phyloP scores from a whole-genome alignment of 192 early-diverging fungal species.

The Entophlyctis luteolus region DNA sequence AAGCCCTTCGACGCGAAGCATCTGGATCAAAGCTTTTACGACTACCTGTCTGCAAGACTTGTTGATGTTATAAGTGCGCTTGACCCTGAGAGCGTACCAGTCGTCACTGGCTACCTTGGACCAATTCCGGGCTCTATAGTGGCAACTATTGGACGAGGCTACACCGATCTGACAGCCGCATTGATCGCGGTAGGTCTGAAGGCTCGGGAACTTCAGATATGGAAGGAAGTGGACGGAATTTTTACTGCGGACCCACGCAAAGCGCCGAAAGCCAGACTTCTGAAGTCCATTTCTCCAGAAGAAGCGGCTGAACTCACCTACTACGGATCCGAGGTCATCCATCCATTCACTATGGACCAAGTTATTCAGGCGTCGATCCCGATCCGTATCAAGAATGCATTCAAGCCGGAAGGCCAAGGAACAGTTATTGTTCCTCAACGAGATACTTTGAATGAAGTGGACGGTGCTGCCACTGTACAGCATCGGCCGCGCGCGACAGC shows the following conservation, averaged over 20 bases:
- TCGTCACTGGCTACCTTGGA: conserved; percentile 98
- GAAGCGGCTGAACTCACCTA: conserved; percentile 98
- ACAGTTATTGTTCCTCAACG: conserved; percentile 88
- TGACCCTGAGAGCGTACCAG: conserved; percentile 67
- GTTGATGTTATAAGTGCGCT: conserved; percentile 45
- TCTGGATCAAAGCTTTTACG: conserved; percentile 94
- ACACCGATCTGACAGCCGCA: conserved; percentile 96
- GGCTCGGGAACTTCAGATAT: conserved; percentile 93
- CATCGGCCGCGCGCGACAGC: conserved; percentile 76
- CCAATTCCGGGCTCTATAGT: conserved; percentile 91
- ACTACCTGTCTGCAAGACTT: conserved; percentile 76
- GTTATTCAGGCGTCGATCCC: conserved; percentile 94
- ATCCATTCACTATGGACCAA: conserved; percentile 99
- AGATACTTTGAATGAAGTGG: neutral
- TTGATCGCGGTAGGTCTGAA: conserved; percentile 83
- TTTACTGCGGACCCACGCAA: conserved; percentile 99
- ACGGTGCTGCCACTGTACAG: neutral
- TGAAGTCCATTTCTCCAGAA: conserved; percentile 92
- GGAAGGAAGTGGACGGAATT: conserved; percentile 99
- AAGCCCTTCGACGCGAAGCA: conserved; percentile 71
- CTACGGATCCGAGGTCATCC: conserved; percentile 88
- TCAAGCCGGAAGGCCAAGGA: conserved; percentile 85
- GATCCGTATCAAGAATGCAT: conserved; percentile 98
- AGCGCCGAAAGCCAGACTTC: conserved; percentile 75
- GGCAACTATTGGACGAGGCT: conserved; percentile 89